phyloP scores from a whole-genome alignment of 2,329 filamentous ascomycete species.

The Epichloe baconii region DNA sequence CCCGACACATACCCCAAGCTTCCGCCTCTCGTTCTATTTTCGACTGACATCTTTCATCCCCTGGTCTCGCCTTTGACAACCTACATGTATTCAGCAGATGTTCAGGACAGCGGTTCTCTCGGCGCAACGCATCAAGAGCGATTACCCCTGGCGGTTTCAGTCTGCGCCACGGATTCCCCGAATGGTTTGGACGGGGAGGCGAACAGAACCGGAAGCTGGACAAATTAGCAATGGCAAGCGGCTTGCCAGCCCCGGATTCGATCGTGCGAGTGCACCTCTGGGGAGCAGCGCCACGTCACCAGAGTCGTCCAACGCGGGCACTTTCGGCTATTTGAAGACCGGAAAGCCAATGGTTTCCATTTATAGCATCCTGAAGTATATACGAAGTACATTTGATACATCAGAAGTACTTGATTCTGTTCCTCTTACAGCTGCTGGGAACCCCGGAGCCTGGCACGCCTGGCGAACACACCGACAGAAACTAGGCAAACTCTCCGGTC shows the following conservation, averaged over 20 bases:
- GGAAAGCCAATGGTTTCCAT: constrained; percentile 36
- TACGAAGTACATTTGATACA: constrained; percentile 70
- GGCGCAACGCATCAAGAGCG: constrained; percentile 74
- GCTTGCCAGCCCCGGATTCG: constrained; percentile 13
- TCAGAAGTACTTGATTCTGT: constrained; percentile 65
- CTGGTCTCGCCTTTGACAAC: constrained; percentile 87
- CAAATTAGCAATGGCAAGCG: constrained; percentile 31
- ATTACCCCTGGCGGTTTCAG: constrained; percentile 84
- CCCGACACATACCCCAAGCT: constrained; percentile 65
- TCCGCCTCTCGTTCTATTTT: constrained; percentile 77
- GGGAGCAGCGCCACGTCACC: constrained; percentile 18
- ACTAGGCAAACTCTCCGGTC: constrained; percentile 14
- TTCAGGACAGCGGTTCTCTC: constrained; percentile 61
- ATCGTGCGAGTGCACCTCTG: constrained; percentile 8
- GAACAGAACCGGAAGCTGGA: constrained; percentile 25
- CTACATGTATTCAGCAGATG: constrained; percentile 78
- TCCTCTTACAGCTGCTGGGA: constrained; percentile 70
- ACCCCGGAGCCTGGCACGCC: constrained; percentile 86
- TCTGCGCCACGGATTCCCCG: constrained; percentile 77
- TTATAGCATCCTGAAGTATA: constrained; percentile 63
- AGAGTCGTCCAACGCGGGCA: constrained; percentile 13
- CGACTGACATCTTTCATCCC: constrained; percentile 89
- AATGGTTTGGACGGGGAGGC: constrained; percentile 62
- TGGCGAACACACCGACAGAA: constrained; percentile 60
- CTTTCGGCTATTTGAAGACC: constrained; percentile 28